Conservation (phyloP, 257 asterid species). For the Scutellaria galericulata region DNA sequence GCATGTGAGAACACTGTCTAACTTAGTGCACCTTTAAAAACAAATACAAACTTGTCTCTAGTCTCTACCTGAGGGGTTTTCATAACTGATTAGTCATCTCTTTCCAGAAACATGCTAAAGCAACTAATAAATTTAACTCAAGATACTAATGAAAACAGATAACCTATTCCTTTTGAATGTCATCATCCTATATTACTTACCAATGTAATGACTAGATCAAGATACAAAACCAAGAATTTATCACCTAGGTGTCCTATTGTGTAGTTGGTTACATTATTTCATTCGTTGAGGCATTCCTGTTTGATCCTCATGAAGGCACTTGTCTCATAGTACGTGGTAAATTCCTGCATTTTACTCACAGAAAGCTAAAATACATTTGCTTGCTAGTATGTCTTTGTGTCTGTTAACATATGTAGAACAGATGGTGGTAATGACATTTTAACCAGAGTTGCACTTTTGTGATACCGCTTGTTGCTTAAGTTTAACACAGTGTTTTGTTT, state of each 20-base stretch:
- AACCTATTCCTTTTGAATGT: too few species aligned
- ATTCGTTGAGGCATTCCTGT: too few species aligned
- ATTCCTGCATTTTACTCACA: too few species aligned
- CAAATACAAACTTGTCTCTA: neutral
- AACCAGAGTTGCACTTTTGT: neutral
- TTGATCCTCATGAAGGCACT: too few species aligned
- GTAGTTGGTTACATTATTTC: too few species aligned
- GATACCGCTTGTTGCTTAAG: conserved; percentile 4
- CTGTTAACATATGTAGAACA: neutral
- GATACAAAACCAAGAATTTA: neutral
- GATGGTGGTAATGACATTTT: neutral
- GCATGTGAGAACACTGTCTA: neutral
- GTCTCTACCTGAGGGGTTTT: neutral
- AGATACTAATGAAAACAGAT: too few species aligned
- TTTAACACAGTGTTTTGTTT: neutral
- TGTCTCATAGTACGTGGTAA: too few species aligned
- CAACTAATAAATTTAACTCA: too few species aligned
- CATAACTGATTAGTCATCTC: too few species aligned
- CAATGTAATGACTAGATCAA: neutral
- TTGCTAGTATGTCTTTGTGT: neutral
- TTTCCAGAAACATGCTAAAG: too few species aligned
- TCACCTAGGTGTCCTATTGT: too few species aligned
- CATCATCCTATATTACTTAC: neutral
- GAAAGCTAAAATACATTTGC: too few species aligned
- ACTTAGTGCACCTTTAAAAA: neutral